A percentile compares a stretch with the other conserved stretches of the same genome.
Evolutionary conservation across 441 rosid genomes (phyloP).

Genomic region (Syzygium malaccense): DNA sequence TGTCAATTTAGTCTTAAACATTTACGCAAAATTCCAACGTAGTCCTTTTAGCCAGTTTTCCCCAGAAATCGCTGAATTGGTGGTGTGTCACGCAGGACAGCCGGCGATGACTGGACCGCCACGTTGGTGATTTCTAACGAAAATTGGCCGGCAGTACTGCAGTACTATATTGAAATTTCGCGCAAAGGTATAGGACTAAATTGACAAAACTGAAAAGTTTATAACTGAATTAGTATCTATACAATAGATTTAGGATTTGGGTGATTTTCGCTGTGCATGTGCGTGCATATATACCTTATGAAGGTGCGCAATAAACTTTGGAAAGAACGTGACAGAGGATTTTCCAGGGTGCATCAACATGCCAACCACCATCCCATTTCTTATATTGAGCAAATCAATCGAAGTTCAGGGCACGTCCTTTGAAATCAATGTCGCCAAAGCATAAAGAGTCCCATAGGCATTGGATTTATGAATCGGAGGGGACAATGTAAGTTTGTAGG

Average conservation of each 20-base stretch:
- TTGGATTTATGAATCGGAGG: background rate
- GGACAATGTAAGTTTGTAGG: background rate
- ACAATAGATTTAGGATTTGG: background rate
- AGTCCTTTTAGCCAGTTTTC: too few species aligned
- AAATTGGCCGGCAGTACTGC: rapidly evolving
- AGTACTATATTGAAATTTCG: background rate
- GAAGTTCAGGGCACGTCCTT: background rate
- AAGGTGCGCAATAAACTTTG: background rate
- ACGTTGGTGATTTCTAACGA: rapidly evolving
- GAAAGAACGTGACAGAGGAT: too few species aligned
- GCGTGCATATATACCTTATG: background rate
- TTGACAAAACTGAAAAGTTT: background rate
- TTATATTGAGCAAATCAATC: background rate
- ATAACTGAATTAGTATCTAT: rapidly evolving
- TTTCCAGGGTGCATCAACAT: background rate
- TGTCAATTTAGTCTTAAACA: too few species aligned
- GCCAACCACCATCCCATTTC: background rate
- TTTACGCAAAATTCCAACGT: too few species aligned
- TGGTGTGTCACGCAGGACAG: too few species aligned
- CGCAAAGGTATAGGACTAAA: background rate
- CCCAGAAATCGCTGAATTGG: too few species aligned
- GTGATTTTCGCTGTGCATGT: background rate
- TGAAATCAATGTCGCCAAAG: background rate
- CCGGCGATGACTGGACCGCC: rapidly evolving
- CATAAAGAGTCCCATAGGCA: background rate